Conservation (phyloP, 257 asterid genomes). For the Penstemon eatonii region DNA sequence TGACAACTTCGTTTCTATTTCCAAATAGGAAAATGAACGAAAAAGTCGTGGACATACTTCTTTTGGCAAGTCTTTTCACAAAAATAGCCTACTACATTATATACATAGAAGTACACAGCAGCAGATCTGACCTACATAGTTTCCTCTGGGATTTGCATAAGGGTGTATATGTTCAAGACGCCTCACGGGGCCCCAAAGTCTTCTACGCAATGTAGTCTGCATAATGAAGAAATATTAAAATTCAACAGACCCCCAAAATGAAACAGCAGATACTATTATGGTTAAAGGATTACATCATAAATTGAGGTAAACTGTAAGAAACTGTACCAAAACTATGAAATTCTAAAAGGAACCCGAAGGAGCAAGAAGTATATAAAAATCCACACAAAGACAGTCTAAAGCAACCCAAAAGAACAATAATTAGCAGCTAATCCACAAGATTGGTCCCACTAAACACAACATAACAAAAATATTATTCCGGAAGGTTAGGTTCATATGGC, state of each 20-base stretch:
- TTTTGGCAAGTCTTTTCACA: neutral
- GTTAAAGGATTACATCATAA: neutral
- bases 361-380: conserved; percentile 25
- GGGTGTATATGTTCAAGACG: conserved; percentile 75
- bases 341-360: conserved; percentile 23
- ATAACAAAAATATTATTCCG: conserved; percentile 26
- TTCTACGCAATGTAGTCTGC: conserved; percentile 66
- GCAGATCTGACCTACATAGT: conserved; percentile 78
- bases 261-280: neutral
- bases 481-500: conserved; percentile 14
- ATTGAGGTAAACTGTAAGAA: conserved; percentile 10
- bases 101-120: conserved; percentile 27
- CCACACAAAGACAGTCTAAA: conserved; percentile 24
- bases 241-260: conserved; percentile 14
- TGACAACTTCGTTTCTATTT: neutral
- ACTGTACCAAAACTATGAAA: conserved; percentile 9
- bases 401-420: conserved; percentile 37
- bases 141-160: conserved; percentile 73
- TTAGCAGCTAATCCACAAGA: conserved; percentile 28
- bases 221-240: conserved; percentile 29
- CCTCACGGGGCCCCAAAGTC: conserved; percentile 89
- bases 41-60: neutral
- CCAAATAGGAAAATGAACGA: neutral
- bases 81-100: conserved; percentile 7
- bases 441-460: conserved; percentile 54